Base-by-base conservation (phyloP, 495 filamentous ascomycete genomes). In the Pyrenopolyporus hunteri region DNA sequence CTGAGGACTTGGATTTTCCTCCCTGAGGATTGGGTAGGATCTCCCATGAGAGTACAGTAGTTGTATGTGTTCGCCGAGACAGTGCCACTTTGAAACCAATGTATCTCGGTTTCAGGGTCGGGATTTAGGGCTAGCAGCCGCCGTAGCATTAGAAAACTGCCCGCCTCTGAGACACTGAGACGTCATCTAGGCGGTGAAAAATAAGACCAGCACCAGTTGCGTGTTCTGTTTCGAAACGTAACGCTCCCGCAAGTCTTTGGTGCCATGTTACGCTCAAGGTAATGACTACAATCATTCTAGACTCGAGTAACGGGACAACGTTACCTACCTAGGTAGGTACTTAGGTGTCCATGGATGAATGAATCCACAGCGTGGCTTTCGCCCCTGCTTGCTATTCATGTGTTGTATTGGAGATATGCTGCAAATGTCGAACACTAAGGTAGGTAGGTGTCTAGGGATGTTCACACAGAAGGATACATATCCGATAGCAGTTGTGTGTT, bases 21-120 rank as follows among this genome's bases (percentile, higher is more conserved):
- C 23, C 29, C 14, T 22, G 11, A 28, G 26, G 10, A 42, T 54
- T 53, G 29, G 14, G 32, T 52, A 52, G 23, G 19, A 22, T 42
- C 35, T 39, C 32, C 16, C 16, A n/a, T 49, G 25, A 6, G 39
- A 9, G 23, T n/a, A 44, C 13, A 40, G 1, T 25, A 37, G 51
- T 46, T 45, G 44, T 37, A n/a, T 60, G 37, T 44, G 50, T 40
- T 39, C 51, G 19, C 57, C 42, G 42, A 66, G 57, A 66, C 63
- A 61, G 63, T 57, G 39, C 28, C 57, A 66, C 57, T n/a, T 53
- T 66, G 63, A 66, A 61, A 66, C 63, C 40, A 32, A 35, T 53
- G 53, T 55, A 55, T 46, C 39, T 51, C 17, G 9, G 57, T 57
- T 46, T 57, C 23, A 39, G 47, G 17, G n/a, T 61, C 63, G 63